Evolutionary conservation across 2,329 filamentous ascomycete species (phyloP), one percentile per base, ranked within the genome.

Genomic region (Xylaria sp.): DNA sequence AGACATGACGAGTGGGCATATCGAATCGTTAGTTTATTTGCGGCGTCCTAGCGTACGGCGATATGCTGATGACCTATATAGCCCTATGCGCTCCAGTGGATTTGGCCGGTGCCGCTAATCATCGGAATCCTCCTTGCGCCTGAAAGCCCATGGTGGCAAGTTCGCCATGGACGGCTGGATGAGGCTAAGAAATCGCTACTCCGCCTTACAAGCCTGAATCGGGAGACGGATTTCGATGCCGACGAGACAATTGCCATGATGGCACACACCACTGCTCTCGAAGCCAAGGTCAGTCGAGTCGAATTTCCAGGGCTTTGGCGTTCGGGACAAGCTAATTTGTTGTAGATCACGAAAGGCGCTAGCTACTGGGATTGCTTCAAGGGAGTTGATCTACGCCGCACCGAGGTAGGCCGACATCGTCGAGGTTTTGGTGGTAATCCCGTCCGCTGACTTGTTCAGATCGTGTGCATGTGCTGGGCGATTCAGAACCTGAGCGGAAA

Each of bases 181-280:
- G 89, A 92, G 17, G 91, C 91, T 34, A 92, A 92, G 81, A 81
- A 82, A 55, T 82, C 90, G 1, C 84, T 93, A 21, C 82, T 90
- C 57, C 88, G 90, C 3, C 82, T 93, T 21, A 92, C 90, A 4
- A 90, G 85, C 74, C 74, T 84, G 14, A 82, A 89, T 70, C 83
- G 84, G 62, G 90, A 93, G 68, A 90, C 88, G 0, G 86, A 91
- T 68, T 94, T 96, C 74, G 88, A 97, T 75, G 88, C 92, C 11
- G 92, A 97, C 70, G 93, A 96, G 81, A 96, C 93, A 0, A 85
- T 97, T 58, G 90, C 92, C 74, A 97, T 97, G 93, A 97, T 97
- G 92, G 89, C 93, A 1, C 93, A 97, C 77, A 97, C 93, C 0
- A 94, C 92, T 0, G 91, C 91, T 0, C 83, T 97, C 11, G 94